Base-by-base conservation (phyloP, 176 grass and related monocot genomes). In the Carex parvula region DNA sequence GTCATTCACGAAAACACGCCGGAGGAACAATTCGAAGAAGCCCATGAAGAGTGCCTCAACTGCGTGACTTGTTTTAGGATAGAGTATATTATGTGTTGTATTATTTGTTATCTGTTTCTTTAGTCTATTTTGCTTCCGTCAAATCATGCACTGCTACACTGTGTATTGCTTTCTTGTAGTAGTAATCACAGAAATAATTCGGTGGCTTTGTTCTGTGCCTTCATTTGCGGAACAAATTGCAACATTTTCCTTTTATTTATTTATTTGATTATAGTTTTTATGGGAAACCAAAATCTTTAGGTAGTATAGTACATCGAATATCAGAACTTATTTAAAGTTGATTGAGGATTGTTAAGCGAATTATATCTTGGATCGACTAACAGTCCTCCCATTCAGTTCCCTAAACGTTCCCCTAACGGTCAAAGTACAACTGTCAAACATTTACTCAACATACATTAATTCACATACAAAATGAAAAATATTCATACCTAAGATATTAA, bases 31-130 rank as follows among this genome's bases (percentile, higher is more conserved):
- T 2, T 90, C 94, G 42, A 83, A 83, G 1, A 90, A 89, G 82
- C 88, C 82, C 52, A 87, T 97, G 91, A 97, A 93, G 86, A 92
- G 86, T 84, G 83, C 87, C 66, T 91, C 78, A 85, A 87, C 3
- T 87, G 12, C 33, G 79, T 60, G 64, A 24, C 64, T 64, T 44
- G 1, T 60, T 50, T 55, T 44, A 83, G 67, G 56, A 54, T 79
- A 63, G 3, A 39, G 60, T 56, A 53, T 59, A 64, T 32, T 7
- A 35, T 22, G 17, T 67, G 63, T 53, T 84, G 17, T 20, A 68
- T 32, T 15, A 55, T 64, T 80, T 29, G 7, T 66, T n/a, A 14
- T 66, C 9, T 24, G 20, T 37, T 37, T n/a, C n/a, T 64, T 81
- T 21, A 42, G 24, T 41, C 7, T 79, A 57, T 33, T 17, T 60